These are phyloP conservation scores for Coprinopsis cinerea DNA, from an alignment of 768 basidiomycete species.

Conservation along the genomic window DNA sequence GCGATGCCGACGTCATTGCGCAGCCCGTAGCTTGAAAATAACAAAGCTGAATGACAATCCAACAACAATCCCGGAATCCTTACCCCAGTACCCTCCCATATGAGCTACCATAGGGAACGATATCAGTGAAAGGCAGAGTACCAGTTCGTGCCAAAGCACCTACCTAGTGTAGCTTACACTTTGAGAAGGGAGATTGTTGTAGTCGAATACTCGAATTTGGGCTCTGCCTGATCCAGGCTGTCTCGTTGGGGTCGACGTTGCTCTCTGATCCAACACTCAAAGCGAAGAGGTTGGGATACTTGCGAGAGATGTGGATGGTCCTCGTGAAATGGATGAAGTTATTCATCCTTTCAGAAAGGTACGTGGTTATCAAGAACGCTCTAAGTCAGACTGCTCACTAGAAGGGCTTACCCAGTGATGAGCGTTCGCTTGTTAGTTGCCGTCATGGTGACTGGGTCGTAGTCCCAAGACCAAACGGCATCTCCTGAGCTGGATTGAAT, in stretches of 20 bases:
- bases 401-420: conserved; percentile 14
- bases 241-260: conserved; percentile 11
- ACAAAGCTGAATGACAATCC: neutral
- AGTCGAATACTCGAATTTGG: conserved; percentile 13
- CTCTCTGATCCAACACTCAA: conserved; percentile 11
- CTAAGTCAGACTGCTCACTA: neutral
- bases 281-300: conserved; percentile 11
- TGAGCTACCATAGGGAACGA: conserved; percentile 4
- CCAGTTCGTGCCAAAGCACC: too few relatives aligned
- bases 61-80: neutral
- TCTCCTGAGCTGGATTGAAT: neutral
- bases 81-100: conserved; percentile 7
- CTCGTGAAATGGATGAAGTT: conserved; percentile 12
- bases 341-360: conserved; percentile 10
- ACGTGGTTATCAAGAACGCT: neutral
- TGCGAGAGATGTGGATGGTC: conserved; percentile 10
- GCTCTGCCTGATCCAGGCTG: conserved; percentile 9
- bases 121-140: too few relatives aligned
- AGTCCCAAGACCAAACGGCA: conserved; percentile 17
- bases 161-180: too few relatives aligned
- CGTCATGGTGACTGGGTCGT: conserved; percentile 13
- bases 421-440: conserved; percentile 10
- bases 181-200: conserved; percentile 5
- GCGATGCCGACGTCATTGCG: conserved; percentile 15
- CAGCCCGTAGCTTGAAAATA: conserved; percentile 10